A percentile compares a stretch with the other conserved stretches of the same genome.
Evolutionary conservation across 495 filamentous ascomycete genomes (phyloP).

Genomic region (Penicillium riverlandense): DNA sequence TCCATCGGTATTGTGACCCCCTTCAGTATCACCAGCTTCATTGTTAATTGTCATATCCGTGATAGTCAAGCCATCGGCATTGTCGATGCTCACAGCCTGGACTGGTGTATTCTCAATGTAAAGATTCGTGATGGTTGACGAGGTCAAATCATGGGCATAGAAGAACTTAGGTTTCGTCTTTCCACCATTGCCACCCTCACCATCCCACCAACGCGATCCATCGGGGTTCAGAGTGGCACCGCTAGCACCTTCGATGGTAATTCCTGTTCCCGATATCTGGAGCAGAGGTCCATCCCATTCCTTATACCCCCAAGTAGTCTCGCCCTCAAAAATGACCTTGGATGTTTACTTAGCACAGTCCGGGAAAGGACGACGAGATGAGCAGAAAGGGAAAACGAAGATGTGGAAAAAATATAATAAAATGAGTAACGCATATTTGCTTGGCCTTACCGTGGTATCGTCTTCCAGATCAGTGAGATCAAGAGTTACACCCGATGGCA

Average conservation of each 20-base stretch:
- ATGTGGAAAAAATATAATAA: too few species aligned
- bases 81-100: constrained; percentile 53
- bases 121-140: constrained; percentile 36
- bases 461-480: constrained; percentile 39
- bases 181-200: constrained; percentile 38
- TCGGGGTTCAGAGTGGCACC: constrained; percentile 38
- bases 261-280: constrained; percentile 37
- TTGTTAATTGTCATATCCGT: constrained; percentile 53
- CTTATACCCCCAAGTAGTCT: constrained; percentile 46
- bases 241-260: constrained; percentile 37
- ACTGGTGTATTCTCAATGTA: constrained; percentile 54
- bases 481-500: constrained; percentile 45
- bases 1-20: constrained; percentile 60
- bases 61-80: constrained; percentile 39
- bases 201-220: constrained; percentile 40
- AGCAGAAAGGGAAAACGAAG: too few species aligned
- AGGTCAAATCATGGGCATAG: constrained; percentile 32
- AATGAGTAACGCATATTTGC: neutral
- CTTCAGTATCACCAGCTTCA: constrained; percentile 40
- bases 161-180: constrained; percentile 48
- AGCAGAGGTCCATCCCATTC: constrained; percentile 47
- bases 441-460: constrained; percentile 30
- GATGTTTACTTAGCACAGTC: too few species aligned
- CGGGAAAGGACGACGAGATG: too few species aligned
- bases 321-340: constrained; percentile 45